Evolutionary conservation across 2,329 filamentous ascomycete genomes (phyloP).

Genomic region (Teratosphaeria zuluensis): DNA sequence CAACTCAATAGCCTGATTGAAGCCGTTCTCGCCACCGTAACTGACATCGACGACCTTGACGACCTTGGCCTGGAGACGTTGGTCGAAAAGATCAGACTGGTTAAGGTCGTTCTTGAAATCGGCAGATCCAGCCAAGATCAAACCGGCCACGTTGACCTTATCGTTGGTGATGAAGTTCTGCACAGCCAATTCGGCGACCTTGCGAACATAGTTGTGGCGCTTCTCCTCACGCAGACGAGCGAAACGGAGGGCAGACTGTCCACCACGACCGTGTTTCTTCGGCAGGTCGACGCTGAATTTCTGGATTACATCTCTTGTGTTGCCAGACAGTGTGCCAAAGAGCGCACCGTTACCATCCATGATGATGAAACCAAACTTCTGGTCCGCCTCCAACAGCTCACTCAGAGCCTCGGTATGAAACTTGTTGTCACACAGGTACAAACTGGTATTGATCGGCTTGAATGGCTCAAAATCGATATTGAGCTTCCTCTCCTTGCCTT

Average conservation of each 20-base stretch:
- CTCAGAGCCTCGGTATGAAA: conserved; percentile 97
- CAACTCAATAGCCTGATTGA: conserved; percentile 98
- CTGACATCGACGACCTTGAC: conserved; percentile 99
- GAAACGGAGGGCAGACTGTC: conserved; percentile 98
- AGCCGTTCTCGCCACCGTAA: conserved; percentile 97
- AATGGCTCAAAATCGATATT: conserved; percentile 99
- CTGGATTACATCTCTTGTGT: conserved; percentile 92
- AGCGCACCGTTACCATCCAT: conserved; percentile 99
- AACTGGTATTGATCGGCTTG: conserved; percentile 99
- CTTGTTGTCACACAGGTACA: conserved; percentile 99
- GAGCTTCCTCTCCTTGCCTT: conserved; percentile 98
- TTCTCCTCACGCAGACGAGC: conserved; percentile 98
- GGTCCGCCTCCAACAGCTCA: conserved; percentile 94
- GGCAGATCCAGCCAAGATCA: conserved; percentile 92
- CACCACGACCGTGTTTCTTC: conserved; percentile 99
- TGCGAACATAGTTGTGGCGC: conserved; percentile 98
- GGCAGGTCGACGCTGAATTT: conserved; percentile 98
- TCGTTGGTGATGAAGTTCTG: conserved; percentile 98
- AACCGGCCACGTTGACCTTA: conserved; percentile 93
- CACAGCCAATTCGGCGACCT: conserved; percentile 93
- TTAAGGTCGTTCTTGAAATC: conserved; percentile 99
- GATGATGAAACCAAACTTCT: conserved; percentile 99
- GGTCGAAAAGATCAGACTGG: conserved; percentile 93
- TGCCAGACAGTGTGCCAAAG: conserved; percentile 92
- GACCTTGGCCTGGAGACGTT: conserved; percentile 83